Conservation (phyloP, 805 yeast species). For the Diddensiella caesifluorescens region DNA sequence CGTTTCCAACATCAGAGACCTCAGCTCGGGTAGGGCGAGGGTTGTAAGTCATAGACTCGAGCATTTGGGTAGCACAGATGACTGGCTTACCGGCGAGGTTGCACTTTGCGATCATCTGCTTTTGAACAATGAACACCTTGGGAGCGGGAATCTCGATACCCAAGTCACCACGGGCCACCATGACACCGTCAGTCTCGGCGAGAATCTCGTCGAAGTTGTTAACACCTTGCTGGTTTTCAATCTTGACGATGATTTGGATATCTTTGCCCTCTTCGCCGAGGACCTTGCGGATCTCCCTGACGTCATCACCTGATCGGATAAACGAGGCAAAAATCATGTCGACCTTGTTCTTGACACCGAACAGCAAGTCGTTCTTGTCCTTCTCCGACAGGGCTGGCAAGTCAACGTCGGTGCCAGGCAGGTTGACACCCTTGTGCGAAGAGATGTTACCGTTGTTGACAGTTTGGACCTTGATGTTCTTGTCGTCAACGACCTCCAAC, state of each 20-base stretch:
- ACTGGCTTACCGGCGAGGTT: conserved; percentile 99
- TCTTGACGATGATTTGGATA: conserved; percentile 94
- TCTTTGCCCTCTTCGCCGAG: conserved; percentile 96
- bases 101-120: conserved; percentile 98
- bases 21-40: conserved; percentile 99
- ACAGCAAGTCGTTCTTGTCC: conserved; percentile 85
- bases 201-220: conserved; percentile 98
- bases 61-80: conserved; percentile 99
- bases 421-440: conserved; percentile 98
- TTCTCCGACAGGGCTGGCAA: conserved; percentile 96
- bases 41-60: conserved; percentile 98
- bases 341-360: conserved; percentile 96
- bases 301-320: conserved; percentile 91
- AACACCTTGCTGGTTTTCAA: conserved; percentile 99
- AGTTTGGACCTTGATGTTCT: conserved; percentile 80
- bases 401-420: conserved; percentile 98
- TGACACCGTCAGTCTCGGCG: conserved; percentile 94
- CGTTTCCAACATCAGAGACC: conserved; percentile 98
- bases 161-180: conserved; percentile 99
- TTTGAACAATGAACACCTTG: conserved; percentile 96
- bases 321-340: conserved; percentile 99
- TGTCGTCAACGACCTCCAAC: conserved; percentile 68
- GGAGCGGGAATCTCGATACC: conserved; percentile 99
- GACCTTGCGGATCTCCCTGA: conserved; percentile 83
- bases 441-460: conserved; percentile 93